Evolutionary conservation across 352 stramenopile genomes (phyloP), one percentile per base, ranked within the genome.

Genomic region (Pythium myriotylum): DNA sequence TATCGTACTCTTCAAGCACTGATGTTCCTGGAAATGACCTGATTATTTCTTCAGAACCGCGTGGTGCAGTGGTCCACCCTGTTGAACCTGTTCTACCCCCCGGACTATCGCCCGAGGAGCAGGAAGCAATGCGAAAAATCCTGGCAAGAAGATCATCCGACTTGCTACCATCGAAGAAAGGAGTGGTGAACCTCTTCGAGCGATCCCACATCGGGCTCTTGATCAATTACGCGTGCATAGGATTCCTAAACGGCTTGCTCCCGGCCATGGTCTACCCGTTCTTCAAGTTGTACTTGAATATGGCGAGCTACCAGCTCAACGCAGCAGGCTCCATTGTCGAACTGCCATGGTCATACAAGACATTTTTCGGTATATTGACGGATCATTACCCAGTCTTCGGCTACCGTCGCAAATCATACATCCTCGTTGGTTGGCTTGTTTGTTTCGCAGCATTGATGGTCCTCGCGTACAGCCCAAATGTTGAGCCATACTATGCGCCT

Each of bases 241-340:
- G 83, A n/a, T 88, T 86, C 49, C 70, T 88, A 41, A 84, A 90
- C 54, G 80, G 78, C 1, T 70, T 89, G 50, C 67, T 90, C 40
- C 79, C 78, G 32, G 65, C 76, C 22, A 68, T 86, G n/a, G 76
- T 89, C 23, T 89, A 90, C 47, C 82, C 82, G 32, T 81, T 90
- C 55, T 85, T 92, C 67, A 91, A 86, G 62, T 64, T 88, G 37
- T 91, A 91, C 47, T 70, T 91, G 50, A 88, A 91, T 55, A 89
- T 89, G 78, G 72, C 85, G 54, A 77, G 77, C 49, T 89, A 86
- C 54, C 78, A 89, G 47, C 79, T 81, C 17, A 76, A 65, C 19
- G 78, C 79, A 2, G 82, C 82, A 0, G 61, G 58, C 0, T 68
- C 79, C 23, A 79, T 91, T 24, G 84, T 90, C 57, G 67, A 74